These are phyloP conservation scores for Trichosanthes cucumerina DNA, from an alignment of 306 rosid species.

Conservation along the genomic window DNA sequence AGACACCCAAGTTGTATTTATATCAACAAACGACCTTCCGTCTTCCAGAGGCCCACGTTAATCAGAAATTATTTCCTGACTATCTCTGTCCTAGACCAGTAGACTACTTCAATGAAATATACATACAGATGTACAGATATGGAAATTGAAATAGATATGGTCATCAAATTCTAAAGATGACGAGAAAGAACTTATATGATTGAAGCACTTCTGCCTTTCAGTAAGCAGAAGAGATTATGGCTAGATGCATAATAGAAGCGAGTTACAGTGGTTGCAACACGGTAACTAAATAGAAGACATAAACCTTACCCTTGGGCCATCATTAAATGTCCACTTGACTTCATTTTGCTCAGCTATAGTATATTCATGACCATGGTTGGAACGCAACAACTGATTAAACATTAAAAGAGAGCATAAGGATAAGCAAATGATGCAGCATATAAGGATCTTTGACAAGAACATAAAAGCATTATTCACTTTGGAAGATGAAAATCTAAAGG, in stretches of 20 bases:
- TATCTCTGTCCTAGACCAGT: not conserved
- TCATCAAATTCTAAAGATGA: not conserved
- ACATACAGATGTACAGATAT: not conserved
- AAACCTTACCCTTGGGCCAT: constrained; percentile 57
- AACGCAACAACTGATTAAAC: constrained; percentile 49
- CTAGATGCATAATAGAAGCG: not conserved
- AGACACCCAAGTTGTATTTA: not conserved
- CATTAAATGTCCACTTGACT: constrained; percentile 53
- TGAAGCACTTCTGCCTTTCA: not conserved
- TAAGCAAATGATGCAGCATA: not conserved
- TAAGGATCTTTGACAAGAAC: not conserved
- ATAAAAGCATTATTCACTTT: not conserved
- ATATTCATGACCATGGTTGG: constrained; percentile 62
- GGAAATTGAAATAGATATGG: not conserved
- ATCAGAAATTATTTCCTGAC: not conserved
- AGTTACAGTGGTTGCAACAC: not conserved
- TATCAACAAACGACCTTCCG: not conserved
- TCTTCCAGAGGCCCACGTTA: not conserved
- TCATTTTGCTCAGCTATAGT: constrained; percentile 59
- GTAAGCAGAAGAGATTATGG: not conserved
- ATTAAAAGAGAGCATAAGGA: constrained; percentile 6
- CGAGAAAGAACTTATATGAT: not conserved
- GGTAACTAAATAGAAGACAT: not conserved
- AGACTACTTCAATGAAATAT: not conserved
- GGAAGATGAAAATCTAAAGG: not conserved